A percentile compares a stretch with the other conserved stretches of the same genome.
phyloP scores from a whole-genome alignment of 257 asterid species.

The Primulina eburnea region DNA sequence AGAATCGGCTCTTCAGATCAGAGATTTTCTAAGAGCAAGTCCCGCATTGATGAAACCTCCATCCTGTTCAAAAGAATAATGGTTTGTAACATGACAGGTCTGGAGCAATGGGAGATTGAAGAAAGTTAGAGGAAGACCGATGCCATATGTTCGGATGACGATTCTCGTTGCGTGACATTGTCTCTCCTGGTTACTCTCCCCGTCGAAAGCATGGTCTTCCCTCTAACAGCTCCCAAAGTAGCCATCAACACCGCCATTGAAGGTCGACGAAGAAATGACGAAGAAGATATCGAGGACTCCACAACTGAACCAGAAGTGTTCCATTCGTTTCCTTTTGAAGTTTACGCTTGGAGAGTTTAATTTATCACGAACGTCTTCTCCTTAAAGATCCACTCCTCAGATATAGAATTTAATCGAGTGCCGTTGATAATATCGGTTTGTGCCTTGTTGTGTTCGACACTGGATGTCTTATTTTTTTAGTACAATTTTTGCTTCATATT shows the following conservation, averaged over 20 bases:
- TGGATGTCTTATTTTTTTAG: neutral
- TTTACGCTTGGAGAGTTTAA: constrained; percentile 72
- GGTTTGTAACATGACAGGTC: constrained; percentile 35
- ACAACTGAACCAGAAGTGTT: too few relatives aligned
- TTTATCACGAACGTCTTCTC: constrained; percentile 48
- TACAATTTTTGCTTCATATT: too few relatives aligned
- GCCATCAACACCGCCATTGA: neutral
- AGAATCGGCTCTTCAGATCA: too few relatives aligned
- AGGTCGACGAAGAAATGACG: too few relatives aligned
- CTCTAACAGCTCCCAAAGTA: constrained; percentile 31
- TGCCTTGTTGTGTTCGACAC: neutral
- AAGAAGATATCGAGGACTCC: constrained; percentile 6
- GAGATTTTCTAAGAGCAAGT: too few relatives aligned
- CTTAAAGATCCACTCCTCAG: constrained; percentile 55
- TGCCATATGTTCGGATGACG: constrained; percentile 13
- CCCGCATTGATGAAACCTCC: too few relatives aligned
- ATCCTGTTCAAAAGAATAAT: too few relatives aligned
- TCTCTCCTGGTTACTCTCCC: constrained; percentile 63
- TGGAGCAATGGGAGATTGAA: constrained; percentile 83
- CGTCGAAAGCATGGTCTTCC: constrained; percentile 40
- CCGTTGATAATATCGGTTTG: neutral
- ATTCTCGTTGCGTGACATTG: constrained; percentile 33
- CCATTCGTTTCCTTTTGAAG: constrained; percentile 6
- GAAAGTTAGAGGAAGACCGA: constrained; percentile 62
- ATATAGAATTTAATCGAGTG: constrained; percentile 34